Evolutionary conservation across 108 stramenopile genomes (phyloP).

Genomic region (Conticribra weissflogii): DNA sequence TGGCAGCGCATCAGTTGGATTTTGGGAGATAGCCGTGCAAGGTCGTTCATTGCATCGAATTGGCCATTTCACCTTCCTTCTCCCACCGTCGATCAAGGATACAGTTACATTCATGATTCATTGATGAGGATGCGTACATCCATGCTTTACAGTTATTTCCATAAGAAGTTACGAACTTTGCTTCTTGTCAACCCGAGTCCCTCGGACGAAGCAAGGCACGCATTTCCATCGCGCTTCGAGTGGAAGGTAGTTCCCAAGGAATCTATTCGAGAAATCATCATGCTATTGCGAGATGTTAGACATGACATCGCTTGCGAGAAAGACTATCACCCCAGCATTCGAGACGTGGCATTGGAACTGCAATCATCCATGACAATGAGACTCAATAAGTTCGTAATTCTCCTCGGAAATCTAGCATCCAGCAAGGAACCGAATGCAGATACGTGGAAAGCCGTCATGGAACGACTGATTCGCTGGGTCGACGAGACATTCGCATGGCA

Average conservation of each 20-base stretch:
- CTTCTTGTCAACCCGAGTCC: background rate
- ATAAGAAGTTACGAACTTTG: slow-evolving; percentile 21
- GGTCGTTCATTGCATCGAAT: slow-evolving; percentile 18
- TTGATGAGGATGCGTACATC: slow-evolving; percentile 27
- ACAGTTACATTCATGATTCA: slow-evolving; percentile 13
- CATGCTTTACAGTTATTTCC: slow-evolving; percentile 27
- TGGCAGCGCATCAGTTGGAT: slow-evolving; percentile 39
- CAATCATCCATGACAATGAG: slow-evolving; percentile 3
- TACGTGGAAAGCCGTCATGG: slow-evolving; percentile 18
- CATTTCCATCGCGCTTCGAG: too few species aligned
- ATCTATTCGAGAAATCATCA: slow-evolving; percentile 19
- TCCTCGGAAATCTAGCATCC: slow-evolving; percentile 15
- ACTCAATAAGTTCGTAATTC: slow-evolving; percentile 36
- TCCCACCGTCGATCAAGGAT: slow-evolving; percentile 3
- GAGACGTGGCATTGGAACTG: background rate
- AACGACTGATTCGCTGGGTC: slow-evolving; percentile 25
- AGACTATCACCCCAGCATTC: background rate
- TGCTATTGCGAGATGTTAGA: slow-evolving; percentile 16
- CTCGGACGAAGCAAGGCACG: background rate
- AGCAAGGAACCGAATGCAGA: slow-evolving; percentile 7
- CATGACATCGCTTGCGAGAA: background rate
- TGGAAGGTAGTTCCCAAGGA: too few species aligned
- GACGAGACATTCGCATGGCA: slow-evolving; percentile 4
- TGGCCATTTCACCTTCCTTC: background rate
- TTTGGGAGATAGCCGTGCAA: slow-evolving; percentile 20